Evolutionary conservation across 169 alveolate genomes (phyloP), one percentile per base, ranked within the genome.

Genomic region (Amoebophrya sp.): DNA sequence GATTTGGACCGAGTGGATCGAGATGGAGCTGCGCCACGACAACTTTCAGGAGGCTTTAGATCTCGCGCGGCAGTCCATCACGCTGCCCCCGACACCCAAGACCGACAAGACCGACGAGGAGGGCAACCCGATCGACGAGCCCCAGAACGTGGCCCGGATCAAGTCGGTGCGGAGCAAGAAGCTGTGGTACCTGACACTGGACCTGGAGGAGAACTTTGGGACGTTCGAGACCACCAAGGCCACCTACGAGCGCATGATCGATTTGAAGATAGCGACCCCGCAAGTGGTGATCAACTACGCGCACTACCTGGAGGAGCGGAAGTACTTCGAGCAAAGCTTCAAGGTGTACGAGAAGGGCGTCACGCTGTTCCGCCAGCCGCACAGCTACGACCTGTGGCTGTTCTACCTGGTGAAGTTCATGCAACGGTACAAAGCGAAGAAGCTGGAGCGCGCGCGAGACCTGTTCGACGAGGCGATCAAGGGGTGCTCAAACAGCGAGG

Each of bases 391-490:
- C 92, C 92, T 98, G 48, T 98, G 98, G 95, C 92, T 97, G 78
- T 94, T 95, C 78, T 98, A 98, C 90, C 93, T 98, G 43, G 92
- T 96, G 29, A 95, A 96, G 92, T 96, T 96, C 90, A 96, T 96
- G 23, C 94, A 95, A 39, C 93, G 98, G 87, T 97, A 96, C 93
- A 94, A 94, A 67, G 97, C 96, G 0, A 69, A 92, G n/a, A 97
- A 97, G 93, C 94, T 97, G 70, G 99, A 98, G 94, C 94, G 99
- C 89, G 96, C 98, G 31, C 94, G 99, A 90, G 99, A 97, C 89
- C 92, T 97, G 40, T 97, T 96, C 91, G 97, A 97, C 88, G 95
- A 96, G 88, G 96, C 96, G 16, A 48, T 96, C 78, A 26, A 70
- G 93, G 88, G 90, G 89, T 29, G 93, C 91, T 29, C 96, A 95